Conservation (phyloP, 805 yeast genomes). For the Scheffersomyces stipitis region DNA sequence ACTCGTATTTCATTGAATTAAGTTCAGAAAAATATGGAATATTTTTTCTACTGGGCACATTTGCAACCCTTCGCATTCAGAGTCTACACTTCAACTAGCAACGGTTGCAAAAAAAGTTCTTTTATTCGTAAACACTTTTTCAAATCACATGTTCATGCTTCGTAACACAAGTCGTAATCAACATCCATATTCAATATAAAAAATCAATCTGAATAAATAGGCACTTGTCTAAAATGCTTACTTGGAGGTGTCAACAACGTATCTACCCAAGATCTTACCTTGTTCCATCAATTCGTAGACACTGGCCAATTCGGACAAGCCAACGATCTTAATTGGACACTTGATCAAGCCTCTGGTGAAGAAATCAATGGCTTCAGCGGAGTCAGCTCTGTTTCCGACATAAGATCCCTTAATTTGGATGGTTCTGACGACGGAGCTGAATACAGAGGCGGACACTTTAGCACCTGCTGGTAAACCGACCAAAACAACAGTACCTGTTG, state of each 20-base stretch:
- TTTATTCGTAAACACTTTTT: neutral
- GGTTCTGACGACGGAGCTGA: constrained; percentile 71
- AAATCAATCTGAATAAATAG: neutral
- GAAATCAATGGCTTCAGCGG: constrained; percentile 78
- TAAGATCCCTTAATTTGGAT: constrained; percentile 76
- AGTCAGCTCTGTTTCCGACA: constrained; percentile 88
- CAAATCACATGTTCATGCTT: neutral
- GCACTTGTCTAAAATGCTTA: constrained; percentile 24
- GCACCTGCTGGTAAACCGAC: constrained; percentile 85
- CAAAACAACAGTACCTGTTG: constrained; percentile 34
- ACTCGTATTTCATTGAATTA: no score
- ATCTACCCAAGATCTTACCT: constrained; percentile 86
- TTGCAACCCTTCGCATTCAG: no score
- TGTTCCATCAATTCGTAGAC: constrained; percentile 77
- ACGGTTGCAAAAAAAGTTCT: neutral
- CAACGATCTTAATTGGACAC: constrained; percentile 74
- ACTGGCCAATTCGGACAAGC: constrained; percentile 65
- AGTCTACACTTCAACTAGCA: no score
- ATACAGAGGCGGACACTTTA: constrained; percentile 65
- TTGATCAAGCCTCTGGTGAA: constrained; percentile 68
- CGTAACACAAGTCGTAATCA: neutral
- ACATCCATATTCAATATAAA: neutral
- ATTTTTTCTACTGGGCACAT: no score
- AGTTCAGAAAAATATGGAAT: no score
- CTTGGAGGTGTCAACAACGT: constrained; percentile 76